Percentiles rank a stretch among this genome's conserved stretches.
These are phyloP conservation scores for Apophysomyces ossiformis DNA, from an alignment of 371 early-diverging fungal species.

Conservation along the genomic window DNA sequence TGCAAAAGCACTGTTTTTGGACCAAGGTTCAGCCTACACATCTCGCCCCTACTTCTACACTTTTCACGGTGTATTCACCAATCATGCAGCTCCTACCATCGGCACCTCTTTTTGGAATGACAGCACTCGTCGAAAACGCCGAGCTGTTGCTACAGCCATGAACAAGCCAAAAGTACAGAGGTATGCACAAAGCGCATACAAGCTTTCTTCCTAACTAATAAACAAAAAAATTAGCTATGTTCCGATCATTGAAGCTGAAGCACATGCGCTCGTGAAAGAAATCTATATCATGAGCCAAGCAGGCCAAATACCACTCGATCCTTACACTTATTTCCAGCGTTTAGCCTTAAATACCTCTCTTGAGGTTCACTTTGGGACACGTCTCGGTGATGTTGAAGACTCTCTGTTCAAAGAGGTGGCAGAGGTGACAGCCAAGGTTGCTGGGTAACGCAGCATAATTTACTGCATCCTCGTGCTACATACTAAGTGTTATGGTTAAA, in stretches of 20 bases:
- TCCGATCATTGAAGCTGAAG: slow-evolving; percentile 8
- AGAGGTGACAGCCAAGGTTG: background rate
- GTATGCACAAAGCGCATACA: background rate
- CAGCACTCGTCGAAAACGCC: slow-evolving; percentile 1
- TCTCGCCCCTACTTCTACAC: slow-evolving; percentile 7
- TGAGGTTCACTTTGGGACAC: background rate
- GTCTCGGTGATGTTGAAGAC: background rate
- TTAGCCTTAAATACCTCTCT: background rate
- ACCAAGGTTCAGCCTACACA: slow-evolving; percentile 6
- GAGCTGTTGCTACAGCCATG: slow-evolving; percentile 2
- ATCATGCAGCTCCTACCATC: slow-evolving; percentile 8
- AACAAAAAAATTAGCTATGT: background rate
- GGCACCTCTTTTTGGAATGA: slow-evolving; percentile 3
- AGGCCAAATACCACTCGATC: slow-evolving; percentile 3
- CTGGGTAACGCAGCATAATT: background rate
- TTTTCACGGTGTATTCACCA: background rate
- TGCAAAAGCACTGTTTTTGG: background rate
- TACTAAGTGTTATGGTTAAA: background rate
- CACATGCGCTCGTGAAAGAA: slow-evolving; percentile 5
- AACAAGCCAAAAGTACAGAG: slow-evolving; percentile 9
- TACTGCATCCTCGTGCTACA: background rate
- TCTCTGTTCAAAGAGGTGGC: slow-evolving; percentile 3
- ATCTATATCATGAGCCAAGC: background rate
- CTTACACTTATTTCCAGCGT: slow-evolving; percentile 1
- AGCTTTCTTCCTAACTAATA: background rate